phyloP scores from a whole-genome alignment of 2,329 filamentous ascomycete genomes.

The Colletotrichum endophyticum region DNA sequence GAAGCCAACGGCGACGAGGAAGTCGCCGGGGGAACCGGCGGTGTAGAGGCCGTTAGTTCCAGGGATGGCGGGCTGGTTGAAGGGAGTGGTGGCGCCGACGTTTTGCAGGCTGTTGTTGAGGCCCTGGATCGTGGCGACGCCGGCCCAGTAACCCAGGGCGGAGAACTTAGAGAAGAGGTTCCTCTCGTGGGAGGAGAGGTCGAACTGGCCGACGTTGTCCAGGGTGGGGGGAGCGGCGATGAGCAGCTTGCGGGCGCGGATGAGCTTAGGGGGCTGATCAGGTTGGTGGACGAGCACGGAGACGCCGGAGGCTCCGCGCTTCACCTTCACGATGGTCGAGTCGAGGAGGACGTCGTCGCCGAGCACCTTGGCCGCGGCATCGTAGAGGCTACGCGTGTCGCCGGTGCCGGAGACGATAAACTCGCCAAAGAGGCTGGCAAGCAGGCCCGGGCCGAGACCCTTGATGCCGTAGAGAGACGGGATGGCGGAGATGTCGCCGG shows the following conservation, averaged over 20 bases:
- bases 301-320: conserved; percentile 28
- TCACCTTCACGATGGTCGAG: conserved; percentile 24
- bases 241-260: conserved; percentile 30
- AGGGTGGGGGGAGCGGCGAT: conserved; percentile 39
- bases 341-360: conserved; percentile 30
- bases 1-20: conserved; percentile 21
- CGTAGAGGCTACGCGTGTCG: conserved; percentile 30
- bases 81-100: conserved; percentile 9
- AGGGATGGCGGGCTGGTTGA: conserved; percentile 20
- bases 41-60: conserved; percentile 23
- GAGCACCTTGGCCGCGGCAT: conserved; percentile 28
- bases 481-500: conserved; percentile 41
- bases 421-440: conserved; percentile 20
- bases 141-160: conserved; percentile 35
- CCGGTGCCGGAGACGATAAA: conserved; percentile 25
- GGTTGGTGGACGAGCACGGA: conserved; percentile 23
- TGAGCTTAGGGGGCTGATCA: neutral
- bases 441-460: conserved; percentile 26
- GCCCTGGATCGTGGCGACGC: conserved; percentile 31
- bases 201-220: conserved; percentile 33
- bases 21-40: conserved; percentile 14
- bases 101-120: conserved; percentile 28
- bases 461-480: conserved; percentile 46
- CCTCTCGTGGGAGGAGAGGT: conserved; percentile 33
- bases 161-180: conserved; percentile 37